These are phyloP conservation scores for Cutaneotrichosporon cutaneum DNA, from an alignment of 1,284 basidiomycete genomes.

Conservation along the genomic window DNA sequence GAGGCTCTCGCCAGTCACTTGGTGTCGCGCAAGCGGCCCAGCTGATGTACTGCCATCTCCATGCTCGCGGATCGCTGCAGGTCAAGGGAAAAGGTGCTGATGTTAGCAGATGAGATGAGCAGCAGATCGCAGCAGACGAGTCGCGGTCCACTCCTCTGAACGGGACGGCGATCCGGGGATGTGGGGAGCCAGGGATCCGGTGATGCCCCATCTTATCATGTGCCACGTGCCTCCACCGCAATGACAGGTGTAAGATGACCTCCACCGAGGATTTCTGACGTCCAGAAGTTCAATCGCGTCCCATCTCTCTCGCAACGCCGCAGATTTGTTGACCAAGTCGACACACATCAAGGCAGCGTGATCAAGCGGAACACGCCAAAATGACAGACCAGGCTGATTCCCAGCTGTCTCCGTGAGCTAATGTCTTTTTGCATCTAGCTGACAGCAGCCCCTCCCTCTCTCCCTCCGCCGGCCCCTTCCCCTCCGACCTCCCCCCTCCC, in stretches of 20 bases:
- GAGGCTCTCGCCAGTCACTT: background rate
- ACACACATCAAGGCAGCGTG: background rate
- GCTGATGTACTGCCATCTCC: background rate
- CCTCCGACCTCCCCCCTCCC: constrained; percentile 12
- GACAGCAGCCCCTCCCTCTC: constrained; percentile 6
- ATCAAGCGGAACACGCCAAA: background rate
- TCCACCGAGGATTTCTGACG: constrained; percentile 15
- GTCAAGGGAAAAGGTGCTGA: background rate
- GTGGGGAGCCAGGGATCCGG: too few relatives aligned
- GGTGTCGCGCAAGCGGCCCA: background rate
- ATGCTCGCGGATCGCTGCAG: background rate
- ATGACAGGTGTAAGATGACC: constrained; percentile 5
- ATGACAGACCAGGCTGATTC: constrained; percentile 14
- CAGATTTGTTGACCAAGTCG: constrained; percentile 16
- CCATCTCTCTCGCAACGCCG: background rate
- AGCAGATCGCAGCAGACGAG: too few relatives aligned
- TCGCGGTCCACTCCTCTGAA: too few relatives aligned
- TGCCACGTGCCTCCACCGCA: background rate
- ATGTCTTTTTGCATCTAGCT: background rate
- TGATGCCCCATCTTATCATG: too few relatives aligned
- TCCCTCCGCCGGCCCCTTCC: constrained; percentile 13
- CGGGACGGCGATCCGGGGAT: too few relatives aligned
- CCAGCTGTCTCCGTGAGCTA: constrained; percentile 16
- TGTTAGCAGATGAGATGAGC: background rate
- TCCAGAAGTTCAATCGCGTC: background rate